Percentiles rank a stretch among this genome's conserved stretches.
Conservation (phyloP, 768 basidiomycete species). For the Pleurotus citrinopileatus region DNA sequence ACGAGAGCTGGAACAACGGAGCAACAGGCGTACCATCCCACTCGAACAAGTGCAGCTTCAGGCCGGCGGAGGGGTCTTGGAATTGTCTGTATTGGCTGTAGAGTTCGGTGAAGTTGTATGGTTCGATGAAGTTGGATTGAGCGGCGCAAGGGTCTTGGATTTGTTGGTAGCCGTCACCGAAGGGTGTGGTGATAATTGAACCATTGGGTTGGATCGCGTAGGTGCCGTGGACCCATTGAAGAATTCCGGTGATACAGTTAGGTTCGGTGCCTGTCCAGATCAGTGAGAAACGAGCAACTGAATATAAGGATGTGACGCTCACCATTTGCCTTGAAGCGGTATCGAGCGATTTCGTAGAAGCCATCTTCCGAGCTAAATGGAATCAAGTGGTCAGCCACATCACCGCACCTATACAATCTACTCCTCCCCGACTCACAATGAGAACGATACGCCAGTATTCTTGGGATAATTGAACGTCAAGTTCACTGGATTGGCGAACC, state of each 20-base stretch:
- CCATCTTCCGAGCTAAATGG: slow-evolving; percentile 60
- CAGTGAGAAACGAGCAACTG: background rate
- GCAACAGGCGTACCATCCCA: slow-evolving; percentile 77
- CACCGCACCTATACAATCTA: background rate
- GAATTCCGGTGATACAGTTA: slow-evolving; percentile 83
- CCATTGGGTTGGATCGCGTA: slow-evolving; percentile 71
- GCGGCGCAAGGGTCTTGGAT: slow-evolving; percentile 93
- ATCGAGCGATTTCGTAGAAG: slow-evolving; percentile 87
- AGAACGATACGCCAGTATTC: slow-evolving; percentile 84
- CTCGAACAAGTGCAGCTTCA: slow-evolving; percentile 73
- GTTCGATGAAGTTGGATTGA: slow-evolving; percentile 81
- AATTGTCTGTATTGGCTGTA: slow-evolving; percentile 70
- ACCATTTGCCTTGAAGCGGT: slow-evolving; percentile 90
- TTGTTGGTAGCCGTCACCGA: slow-evolving; percentile 91
- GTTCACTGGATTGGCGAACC: slow-evolving; percentile 83
- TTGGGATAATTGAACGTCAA: slow-evolving; percentile 79
- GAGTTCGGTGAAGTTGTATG: slow-evolving; percentile 75
- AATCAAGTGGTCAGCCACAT: slow-evolving; percentile 2
- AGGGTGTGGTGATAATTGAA: slow-evolving; percentile 70
- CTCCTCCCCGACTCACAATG: slow-evolving; percentile 63
- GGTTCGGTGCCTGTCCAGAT: slow-evolving; percentile 66
- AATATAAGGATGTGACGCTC: slow-evolving; percentile 16
- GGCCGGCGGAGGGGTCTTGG: slow-evolving; percentile 56
- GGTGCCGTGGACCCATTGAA: slow-evolving; percentile 88
- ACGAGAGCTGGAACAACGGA: slow-evolving; percentile 64